A percentile compares a stretch with the other conserved stretches of the same genome.
Evolutionary conservation across 2,329 filamentous ascomycete species (phyloP).

Genomic region (Ceratocystis huliohia): DNA sequence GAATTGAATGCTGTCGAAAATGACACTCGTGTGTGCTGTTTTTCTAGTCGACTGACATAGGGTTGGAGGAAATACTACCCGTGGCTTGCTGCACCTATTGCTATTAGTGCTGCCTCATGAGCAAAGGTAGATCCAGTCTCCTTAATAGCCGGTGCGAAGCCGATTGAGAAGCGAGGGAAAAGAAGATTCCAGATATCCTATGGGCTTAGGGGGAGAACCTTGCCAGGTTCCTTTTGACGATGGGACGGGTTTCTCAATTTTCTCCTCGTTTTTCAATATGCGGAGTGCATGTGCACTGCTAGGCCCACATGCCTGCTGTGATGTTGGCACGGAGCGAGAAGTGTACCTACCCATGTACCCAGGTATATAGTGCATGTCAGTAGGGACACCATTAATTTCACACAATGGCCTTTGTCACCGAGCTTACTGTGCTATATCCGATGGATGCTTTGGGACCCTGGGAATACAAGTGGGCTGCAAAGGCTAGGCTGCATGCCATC

Average conservation of each 20-base stretch:
- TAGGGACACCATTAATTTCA: background rate
- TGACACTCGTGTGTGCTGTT: too few relatives aligned
- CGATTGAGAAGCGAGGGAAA: background rate
- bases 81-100: too few relatives aligned
- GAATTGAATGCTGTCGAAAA: too few relatives aligned
- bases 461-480: background rate
- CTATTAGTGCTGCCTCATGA: too few relatives aligned
- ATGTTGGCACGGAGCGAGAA: too few relatives aligned
- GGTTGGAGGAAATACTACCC: too few relatives aligned
- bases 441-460: too few relatives aligned
- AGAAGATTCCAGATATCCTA: background rate
- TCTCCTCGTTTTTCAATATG: too few relatives aligned
- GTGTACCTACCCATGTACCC: background rate
- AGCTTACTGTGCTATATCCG: background rate
- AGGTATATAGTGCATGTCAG: background rate
- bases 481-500: background rate
- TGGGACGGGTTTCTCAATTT: too few relatives aligned
- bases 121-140: background rate
- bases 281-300: too few relatives aligned
- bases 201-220: background rate
- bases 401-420: background rate
- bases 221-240: background rate
- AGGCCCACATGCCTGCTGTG: too few relatives aligned
- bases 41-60: too few relatives aligned
- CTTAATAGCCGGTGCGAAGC: background rate